Evolutionary conservation across 2,329 filamentous ascomycete species (phyloP).

Genomic region (Zarea fungicola): DNA sequence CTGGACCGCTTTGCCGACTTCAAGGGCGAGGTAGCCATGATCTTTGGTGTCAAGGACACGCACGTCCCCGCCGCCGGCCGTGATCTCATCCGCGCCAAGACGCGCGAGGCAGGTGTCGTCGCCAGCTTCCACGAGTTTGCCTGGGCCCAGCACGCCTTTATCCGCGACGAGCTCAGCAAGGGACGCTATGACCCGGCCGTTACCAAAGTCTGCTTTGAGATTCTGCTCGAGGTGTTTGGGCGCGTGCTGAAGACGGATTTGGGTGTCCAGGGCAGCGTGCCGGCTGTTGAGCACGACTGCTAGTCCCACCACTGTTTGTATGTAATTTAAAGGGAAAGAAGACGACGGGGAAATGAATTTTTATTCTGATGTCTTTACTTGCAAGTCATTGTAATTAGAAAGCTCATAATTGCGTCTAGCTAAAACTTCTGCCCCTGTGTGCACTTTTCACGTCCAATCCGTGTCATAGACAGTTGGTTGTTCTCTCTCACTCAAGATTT

Average conservation of each 20-base stretch:
- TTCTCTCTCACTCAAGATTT: too few species aligned
- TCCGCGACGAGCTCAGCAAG: conserved; percentile 87
- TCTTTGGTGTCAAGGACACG: conserved; percentile 86
- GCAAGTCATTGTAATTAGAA: too few species aligned
- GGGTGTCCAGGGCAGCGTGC: conserved; percentile 58
- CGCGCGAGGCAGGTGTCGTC: conserved; percentile 67
- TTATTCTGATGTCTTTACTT: too few species aligned
- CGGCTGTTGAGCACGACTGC: conserved; percentile 69
- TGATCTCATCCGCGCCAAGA: conserved; percentile 75
- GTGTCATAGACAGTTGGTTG: too few species aligned
- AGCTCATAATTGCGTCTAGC: too few species aligned
- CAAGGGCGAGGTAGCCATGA: conserved; percentile 80
- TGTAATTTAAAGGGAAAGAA: too few species aligned
- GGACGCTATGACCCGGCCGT: conserved; percentile 89
- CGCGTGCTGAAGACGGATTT: conserved; percentile 73
- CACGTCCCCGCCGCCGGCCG: conserved; percentile 80
- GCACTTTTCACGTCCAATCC: too few species aligned
- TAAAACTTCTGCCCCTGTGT: too few species aligned
- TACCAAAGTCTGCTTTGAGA: conserved; percentile 83
- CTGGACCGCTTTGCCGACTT: conserved; percentile 57
- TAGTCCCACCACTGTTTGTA: too few species aligned
- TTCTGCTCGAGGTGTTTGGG: conserved; percentile 80
- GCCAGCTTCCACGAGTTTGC: conserved; percentile 86
- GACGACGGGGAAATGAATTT: too few species aligned
- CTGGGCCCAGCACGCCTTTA: conserved; percentile 95